Conservation (phyloP, 805 yeast species). For the Starmerella etchellsii region DNA sequence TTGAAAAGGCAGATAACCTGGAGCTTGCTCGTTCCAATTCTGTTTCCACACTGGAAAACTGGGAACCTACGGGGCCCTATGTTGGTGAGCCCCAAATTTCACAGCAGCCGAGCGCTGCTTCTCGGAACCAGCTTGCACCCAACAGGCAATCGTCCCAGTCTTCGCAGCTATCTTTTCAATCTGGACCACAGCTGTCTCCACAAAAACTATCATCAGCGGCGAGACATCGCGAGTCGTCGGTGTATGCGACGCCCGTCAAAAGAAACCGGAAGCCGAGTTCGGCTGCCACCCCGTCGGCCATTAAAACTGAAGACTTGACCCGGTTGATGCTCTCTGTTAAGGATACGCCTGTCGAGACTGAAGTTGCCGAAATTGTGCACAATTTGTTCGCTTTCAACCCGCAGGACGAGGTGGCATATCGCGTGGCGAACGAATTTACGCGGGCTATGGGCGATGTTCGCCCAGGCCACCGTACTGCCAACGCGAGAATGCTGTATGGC, state of each 20-base stretch:
- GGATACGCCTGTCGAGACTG: constrained; percentile 33
- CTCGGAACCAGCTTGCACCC: too few relatives aligned
- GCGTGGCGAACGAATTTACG: constrained; percentile 52
- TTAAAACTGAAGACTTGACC: constrained; percentile 37
- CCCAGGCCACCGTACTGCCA: constrained; percentile 33
- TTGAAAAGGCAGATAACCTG: background rate
- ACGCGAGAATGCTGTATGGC: constrained; percentile 37
- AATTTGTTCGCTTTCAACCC: constrained; percentile 38
- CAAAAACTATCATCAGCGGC: too few relatives aligned
- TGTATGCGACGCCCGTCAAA: too few relatives aligned
- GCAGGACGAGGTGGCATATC: constrained; percentile 38
- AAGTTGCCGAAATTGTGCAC: constrained; percentile 28
- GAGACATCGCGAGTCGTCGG: too few relatives aligned
- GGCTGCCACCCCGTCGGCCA: background rate
- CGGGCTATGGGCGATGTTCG: constrained; percentile 33
- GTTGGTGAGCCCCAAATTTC: too few relatives aligned
- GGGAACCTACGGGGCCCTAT: too few relatives aligned
- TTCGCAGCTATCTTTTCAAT: too few relatives aligned
- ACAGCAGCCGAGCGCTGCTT: too few relatives aligned
- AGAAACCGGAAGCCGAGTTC: background rate
- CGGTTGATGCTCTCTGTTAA: constrained; percentile 46
- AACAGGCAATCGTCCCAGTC: too few relatives aligned
- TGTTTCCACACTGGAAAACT: background rate
- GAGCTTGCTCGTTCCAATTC: too few relatives aligned
- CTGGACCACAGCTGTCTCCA: too few relatives aligned